Evolutionary conservation across 2,329 filamentous ascomycete genomes (phyloP), one percentile per base, ranked within the genome.

Genomic region (Aspergillus bombycis): DNA sequence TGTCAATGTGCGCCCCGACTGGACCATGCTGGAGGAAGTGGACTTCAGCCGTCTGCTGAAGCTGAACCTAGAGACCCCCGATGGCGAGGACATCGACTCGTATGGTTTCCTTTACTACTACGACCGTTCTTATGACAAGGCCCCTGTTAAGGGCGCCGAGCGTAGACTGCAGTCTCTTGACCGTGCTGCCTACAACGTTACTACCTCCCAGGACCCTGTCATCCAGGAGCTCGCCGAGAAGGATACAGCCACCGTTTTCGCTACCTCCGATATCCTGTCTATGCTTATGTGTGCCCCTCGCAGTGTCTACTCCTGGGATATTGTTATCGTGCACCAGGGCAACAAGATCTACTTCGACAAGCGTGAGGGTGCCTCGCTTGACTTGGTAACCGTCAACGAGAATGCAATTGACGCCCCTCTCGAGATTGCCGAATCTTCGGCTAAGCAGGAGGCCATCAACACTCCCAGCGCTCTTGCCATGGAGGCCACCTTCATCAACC

Each of bases 31-130:
- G 74, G 95, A 99, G 83, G 95, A 99, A 86, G 97, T 99, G 78
- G 95, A 99, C 81, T 99, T 96, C 83, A 94, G 93, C 83, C 91
- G 95, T 70, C 87, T 99, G 71, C 86, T 88, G 71, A 99, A 99
- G 87, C 87, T 99, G 74, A 99, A 97, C 83, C 87, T 99, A 66
- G 95, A 98, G 74, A 90, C 93, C 19, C 92, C 94, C 71, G 93
- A 96, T 58, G 95, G 95, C 75, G 95, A 99, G 82, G 95, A 99
- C 75, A 82, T 99, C 66, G 94, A 97, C 71, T 89, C 88, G 80
- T 98, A 97, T 79, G 95, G 95, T 69, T 99, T 98, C 89, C 86
- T 99, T 61, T 94, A 98, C 88, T 93, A 95, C 87, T 99, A 99
- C 82, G 95, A 99, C 83, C 92, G 94, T 72, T 88, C 89, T 64